Evolutionary conservation across 805 yeast genomes (phyloP).

Genomic region (Clavispora phyllophila): DNA sequence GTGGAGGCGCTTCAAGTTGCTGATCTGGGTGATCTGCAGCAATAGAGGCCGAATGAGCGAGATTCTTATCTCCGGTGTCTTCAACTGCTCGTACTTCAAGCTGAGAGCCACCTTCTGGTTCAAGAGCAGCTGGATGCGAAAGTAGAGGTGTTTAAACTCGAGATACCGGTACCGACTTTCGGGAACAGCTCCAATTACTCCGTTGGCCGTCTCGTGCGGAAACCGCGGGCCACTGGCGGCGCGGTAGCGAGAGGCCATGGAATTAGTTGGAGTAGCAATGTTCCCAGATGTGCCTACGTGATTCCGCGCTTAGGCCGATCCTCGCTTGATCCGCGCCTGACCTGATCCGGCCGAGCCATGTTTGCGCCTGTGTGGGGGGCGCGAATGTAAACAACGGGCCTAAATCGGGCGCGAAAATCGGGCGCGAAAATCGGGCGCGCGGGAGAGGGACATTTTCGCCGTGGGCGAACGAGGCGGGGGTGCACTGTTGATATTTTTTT

Average conservation of each 20-base stretch:
- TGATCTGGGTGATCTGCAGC: conserved; percentile 33
- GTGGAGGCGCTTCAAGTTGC: conserved; percentile 30
- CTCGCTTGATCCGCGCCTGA: too few species aligned
- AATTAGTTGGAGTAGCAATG: not conserved
- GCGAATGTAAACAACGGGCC: not conserved
- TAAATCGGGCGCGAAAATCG: too few species aligned
- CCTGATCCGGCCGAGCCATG: not conserved
- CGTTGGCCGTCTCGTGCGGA: not conserved
- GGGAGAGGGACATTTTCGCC: too few species aligned
- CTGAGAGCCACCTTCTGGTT: conserved; percentile 39
- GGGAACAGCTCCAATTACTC: not conserved
- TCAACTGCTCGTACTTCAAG: conserved; percentile 47
- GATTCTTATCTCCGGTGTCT: conserved; percentile 46
- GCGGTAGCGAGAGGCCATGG: conserved; percentile 1
- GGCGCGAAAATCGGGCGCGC: too few species aligned
- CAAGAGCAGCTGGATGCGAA: conserved; percentile 38
- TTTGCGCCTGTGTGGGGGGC: not conserved
- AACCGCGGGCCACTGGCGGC: not conserved
- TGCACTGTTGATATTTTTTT: too few species aligned
- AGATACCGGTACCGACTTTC: conserved; percentile 18
- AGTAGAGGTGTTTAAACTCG: conserved; percentile 37
- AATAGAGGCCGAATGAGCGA: conserved; percentile 45
- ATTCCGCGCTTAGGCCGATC: too few species aligned
- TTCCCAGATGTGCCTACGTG: too few species aligned
- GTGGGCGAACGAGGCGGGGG: too few species aligned